Conservation (phyloP, 768 basidiomycete genomes). For the Leucocoprinus sp. region DNA sequence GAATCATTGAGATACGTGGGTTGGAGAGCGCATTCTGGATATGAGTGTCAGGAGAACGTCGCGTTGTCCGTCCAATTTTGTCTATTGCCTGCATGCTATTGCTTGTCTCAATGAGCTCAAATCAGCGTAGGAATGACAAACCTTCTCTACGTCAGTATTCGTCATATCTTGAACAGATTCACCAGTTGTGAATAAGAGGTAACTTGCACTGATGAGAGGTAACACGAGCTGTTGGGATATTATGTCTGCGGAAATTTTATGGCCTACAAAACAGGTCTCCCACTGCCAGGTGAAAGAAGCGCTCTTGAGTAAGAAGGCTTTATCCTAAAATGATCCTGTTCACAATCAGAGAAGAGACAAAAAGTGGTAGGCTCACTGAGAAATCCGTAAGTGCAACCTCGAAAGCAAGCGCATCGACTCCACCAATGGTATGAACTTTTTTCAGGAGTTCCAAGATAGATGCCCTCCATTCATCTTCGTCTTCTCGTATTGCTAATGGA, state of each 20-base stretch:
- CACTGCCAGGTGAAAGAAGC: constrained; percentile 69
- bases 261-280: constrained; percentile 62
- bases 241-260: constrained; percentile 59
- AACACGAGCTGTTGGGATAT: constrained; percentile 73
- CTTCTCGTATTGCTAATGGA: constrained; percentile 22
- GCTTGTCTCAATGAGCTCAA: neutral
- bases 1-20: constrained; percentile 56
- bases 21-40: constrained; percentile 63
- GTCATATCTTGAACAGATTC: constrained; percentile 49
- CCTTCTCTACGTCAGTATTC: constrained; percentile 60
- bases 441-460: constrained; percentile 46
- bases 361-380: constrained; percentile 34
- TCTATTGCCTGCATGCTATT: constrained; percentile 47
- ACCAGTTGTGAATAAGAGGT: constrained; percentile 57
- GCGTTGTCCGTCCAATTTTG: constrained; percentile 59
- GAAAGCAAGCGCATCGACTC: constrained; percentile 47
- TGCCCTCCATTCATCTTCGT: constrained; percentile 59
- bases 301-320: constrained; percentile 53
- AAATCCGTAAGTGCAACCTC: constrained; percentile 51
- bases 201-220: constrained; percentile 64
- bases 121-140: constrained; percentile 17
- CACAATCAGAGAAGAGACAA: constrained; percentile 2
- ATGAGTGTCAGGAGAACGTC: constrained; percentile 62
- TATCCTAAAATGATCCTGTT: constrained; percentile 38
- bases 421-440: constrained; percentile 55